Percentiles rank a stretch among this genome's conserved stretches.
Conservation (phyloP, 2,329 filamentous ascomycete genomes). For the Lasiodiplodia sp. region DNA sequence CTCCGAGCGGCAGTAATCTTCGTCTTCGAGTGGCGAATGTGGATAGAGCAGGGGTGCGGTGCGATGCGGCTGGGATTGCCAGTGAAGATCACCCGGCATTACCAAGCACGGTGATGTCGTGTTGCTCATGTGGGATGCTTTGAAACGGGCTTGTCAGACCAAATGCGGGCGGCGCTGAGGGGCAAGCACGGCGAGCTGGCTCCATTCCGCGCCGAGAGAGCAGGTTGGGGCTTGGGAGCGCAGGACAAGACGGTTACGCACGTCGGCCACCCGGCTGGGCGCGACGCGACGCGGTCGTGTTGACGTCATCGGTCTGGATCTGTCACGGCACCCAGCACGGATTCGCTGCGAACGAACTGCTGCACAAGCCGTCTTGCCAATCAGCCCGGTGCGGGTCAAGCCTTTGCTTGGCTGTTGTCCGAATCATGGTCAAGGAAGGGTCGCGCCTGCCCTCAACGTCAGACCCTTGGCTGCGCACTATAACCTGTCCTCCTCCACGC, state of each 20-base stretch:
- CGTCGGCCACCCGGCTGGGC: conserved; percentile 1
- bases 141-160: not conserved
- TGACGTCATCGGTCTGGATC: not conserved
- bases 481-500: not conserved
- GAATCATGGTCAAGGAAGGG: not conserved
- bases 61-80: conserved; percentile 1
- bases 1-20: not conserved
- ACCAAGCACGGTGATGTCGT: not conserved
- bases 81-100: conserved; percentile 14
- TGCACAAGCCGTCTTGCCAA: not conserved
- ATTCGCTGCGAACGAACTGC: not conserved
- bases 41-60: not conserved
- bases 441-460: conserved; percentile 12
- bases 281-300: too few species aligned
- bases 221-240: not conserved
- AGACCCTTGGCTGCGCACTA: conserved; percentile 8
- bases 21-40: not conserved
- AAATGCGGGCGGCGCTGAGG: not conserved
- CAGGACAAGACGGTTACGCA: not conserved
- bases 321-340: not conserved
- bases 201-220: not conserved
- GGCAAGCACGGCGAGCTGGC: not conserved
- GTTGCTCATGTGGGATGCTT: not conserved
- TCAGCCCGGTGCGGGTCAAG: conserved; percentile 1
- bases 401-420: not conserved